Conservation (phyloP, 2,329 filamentous ascomycete species). For the Aspergillus sp. region DNA sequence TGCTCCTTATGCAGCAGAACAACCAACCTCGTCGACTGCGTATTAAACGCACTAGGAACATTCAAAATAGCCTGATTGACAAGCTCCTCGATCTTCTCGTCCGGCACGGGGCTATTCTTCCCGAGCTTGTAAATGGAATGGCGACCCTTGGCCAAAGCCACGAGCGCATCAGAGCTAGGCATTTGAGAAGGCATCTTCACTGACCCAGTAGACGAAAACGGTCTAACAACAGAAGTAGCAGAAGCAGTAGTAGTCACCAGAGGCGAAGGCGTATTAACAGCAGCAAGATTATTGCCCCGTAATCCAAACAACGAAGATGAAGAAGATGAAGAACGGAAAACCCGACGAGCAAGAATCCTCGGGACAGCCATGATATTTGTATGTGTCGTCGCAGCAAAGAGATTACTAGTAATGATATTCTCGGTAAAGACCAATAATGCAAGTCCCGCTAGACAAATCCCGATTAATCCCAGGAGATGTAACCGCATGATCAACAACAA, state of each 20-base stretch:
- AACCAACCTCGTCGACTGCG: constrained; percentile 75
- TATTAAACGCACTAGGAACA: constrained; percentile 84
- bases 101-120: constrained; percentile 36
- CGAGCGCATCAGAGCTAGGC: constrained; percentile 24
- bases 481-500: background rate
- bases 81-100: constrained; percentile 40
- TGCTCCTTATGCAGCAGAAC: constrained; percentile 81
- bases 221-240: background rate
- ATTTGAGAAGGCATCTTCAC: constrained; percentile 9
- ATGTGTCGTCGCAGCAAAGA: background rate
- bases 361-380: background rate
- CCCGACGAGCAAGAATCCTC: background rate
- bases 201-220: constrained; percentile 20
- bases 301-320: background rate
- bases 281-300: too few species aligned
- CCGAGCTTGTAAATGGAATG: constrained; percentile 42
- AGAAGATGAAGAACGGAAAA: background rate
- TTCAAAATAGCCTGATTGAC: constrained; percentile 60
- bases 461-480: background rate
- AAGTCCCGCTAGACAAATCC: background rate
- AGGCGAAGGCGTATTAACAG: constrained; percentile 14
- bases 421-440: background rate
- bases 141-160: constrained; percentile 36
- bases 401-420: background rate
- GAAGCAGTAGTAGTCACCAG: constrained; percentile 26